Evolutionary conservation across 768 basidiomycete species (phyloP), one percentile per base, ranked within the genome.

Genomic region (Antrodiella citrinella): DNA sequence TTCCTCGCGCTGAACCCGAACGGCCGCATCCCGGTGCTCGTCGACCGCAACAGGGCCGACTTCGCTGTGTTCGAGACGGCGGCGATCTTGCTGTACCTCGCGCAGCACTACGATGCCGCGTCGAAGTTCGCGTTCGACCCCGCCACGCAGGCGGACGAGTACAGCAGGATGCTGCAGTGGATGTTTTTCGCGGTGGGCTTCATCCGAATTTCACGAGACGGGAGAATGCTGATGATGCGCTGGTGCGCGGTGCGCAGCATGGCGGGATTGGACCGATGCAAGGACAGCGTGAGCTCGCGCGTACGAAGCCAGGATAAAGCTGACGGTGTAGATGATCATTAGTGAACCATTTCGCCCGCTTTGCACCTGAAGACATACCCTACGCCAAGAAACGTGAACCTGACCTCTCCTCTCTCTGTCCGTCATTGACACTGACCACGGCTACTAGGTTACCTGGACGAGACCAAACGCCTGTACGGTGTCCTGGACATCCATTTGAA

Each of bases 21-120:
- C 21, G 41, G 41, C 21, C 70, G 85, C 49, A 88, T 90, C 51
- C 86, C 88, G 10, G 75, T 76, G 24, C 66, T 90, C 26, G 69
- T 80, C 38, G 85, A 91, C 61, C 74, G 72, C 67, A 79, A 38
- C 81, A 87, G 62, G 72, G 47, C 9, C 9, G 67, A 78, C 54
- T 87, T 89, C 60, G 56, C 59, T 2, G 76, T 88, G 39, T 89
- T 87, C 56, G 87, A 91, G 62, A 81, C 76, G 2, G 80, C 82
- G 3, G 88, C 90, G n/a, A 91, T 94, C 51, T 66, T 91, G 49
- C 68, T 91, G 15, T 92, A 88, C 62, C 77, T 94, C 47, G 75
- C 71, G 19, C 82, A 87, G 62, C 80, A 85, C 59, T 92, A 86
- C 62, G 91, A 94, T 64, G 78, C 72, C 54, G 75, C 82, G 21